These are phyloP conservation scores for Atkinsonella texensis DNA, from an alignment of 2,329 filamentous ascomycete genomes.

Conservation along the genomic window DNA sequence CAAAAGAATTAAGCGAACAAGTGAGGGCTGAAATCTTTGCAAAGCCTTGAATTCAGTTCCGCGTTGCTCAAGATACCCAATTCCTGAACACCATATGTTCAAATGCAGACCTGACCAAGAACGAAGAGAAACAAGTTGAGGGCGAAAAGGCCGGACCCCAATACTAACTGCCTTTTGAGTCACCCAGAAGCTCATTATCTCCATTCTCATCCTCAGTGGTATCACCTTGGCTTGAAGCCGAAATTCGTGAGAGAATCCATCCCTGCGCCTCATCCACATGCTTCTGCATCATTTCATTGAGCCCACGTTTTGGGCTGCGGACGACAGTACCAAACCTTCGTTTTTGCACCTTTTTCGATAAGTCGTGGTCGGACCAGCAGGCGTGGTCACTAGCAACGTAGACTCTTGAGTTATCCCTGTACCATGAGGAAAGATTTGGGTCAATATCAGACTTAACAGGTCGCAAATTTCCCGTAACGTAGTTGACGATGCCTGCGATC, in stretches of 20 bases:
- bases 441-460: constrained; percentile 72
- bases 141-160: background rate
- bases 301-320: constrained; percentile 33
- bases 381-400: constrained; percentile 66
- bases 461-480: constrained; percentile 65
- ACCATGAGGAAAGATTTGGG: constrained; percentile 65
- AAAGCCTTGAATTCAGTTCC: background rate
- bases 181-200: background rate
- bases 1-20: background rate
- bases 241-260: constrained; percentile 36
- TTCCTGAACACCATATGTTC: background rate
- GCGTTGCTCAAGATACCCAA: background rate
- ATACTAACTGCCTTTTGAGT: background rate
- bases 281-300: constrained; percentile 44
- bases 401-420: constrained; percentile 67
- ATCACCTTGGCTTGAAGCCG: constrained; percentile 24
- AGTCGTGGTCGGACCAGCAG: constrained; percentile 57
- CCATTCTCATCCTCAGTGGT: constrained; percentile 36
- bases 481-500: constrained; percentile 65
- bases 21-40: background rate
- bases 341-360: constrained; percentile 46
- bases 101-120: background rate
- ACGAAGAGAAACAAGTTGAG: background rate
- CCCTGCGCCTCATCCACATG: constrained; percentile 39
- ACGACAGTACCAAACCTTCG: constrained; percentile 48